Evolutionary conservation across 2,329 filamentous ascomycete species (phyloP).

Genomic region (Nothophoma quercina): DNA sequence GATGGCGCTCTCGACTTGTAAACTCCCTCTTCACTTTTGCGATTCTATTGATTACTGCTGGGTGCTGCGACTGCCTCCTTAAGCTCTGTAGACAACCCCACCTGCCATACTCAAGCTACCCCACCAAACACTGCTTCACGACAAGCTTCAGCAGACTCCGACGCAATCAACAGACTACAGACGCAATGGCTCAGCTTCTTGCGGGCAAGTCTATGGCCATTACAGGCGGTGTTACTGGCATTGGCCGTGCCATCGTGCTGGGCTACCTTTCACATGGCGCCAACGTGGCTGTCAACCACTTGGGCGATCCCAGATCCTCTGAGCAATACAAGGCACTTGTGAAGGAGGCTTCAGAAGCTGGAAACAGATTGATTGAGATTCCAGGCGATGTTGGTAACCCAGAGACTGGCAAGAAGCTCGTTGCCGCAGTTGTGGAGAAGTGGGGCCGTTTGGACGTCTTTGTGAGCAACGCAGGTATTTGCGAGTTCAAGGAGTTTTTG

Average conservation of each 20-base stretch:
- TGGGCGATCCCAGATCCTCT: constrained; percentile 63
- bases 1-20: constrained; percentile 16
- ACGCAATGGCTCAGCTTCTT: constrained; percentile 60
- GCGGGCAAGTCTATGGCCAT: constrained; percentile 81
- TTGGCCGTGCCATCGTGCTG: constrained; percentile 83
- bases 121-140: constrained; percentile 5
- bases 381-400: constrained; percentile 80
- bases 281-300: constrained; percentile 81
- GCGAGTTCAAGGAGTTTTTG: constrained; percentile 86
- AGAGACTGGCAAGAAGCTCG: constrained; percentile 72
- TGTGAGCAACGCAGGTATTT: constrained; percentile 88
- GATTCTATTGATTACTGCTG: background rate
- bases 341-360: constrained; percentile 43
- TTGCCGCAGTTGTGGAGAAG: constrained; percentile 68
- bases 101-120: constrained; percentile 4
- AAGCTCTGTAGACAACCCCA: too few relatives aligned
- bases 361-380: constrained; percentile 66
- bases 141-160: background rate
- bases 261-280: constrained; percentile 81
- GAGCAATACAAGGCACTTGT: constrained; percentile 59
- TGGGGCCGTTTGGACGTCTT: constrained; percentile 70
- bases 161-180: constrained; percentile 3
- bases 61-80: background rate
- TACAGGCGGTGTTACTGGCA: constrained; percentile 85
- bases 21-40: background rate